phyloP scores from a whole-genome alignment of 257 asterid genomes.

The Mentha longifolia region DNA sequence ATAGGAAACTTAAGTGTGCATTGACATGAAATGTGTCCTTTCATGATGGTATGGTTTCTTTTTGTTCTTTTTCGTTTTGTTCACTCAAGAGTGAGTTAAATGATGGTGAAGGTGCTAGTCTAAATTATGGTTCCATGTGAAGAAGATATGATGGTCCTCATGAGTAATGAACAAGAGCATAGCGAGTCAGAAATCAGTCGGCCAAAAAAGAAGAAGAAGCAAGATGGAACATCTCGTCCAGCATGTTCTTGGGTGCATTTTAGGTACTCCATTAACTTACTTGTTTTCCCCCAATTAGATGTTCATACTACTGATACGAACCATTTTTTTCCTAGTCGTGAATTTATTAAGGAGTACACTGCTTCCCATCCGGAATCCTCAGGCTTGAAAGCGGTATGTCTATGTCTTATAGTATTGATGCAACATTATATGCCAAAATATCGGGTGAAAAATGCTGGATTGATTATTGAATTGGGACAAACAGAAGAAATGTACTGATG shows the following conservation, averaged over 20 bases:
- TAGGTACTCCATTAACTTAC: conserved; percentile 55
- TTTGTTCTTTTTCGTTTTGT: neutral
- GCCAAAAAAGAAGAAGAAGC: conserved; percentile 82
- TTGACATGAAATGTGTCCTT: neutral
- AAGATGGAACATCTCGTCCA: conserved; percentile 78
- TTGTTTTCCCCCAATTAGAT: conserved; percentile 14
- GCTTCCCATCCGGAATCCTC: conserved; percentile 96
- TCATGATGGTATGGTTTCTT: neutral
- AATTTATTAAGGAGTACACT: conserved; percentile 90
- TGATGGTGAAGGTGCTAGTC: conserved; percentile 29
- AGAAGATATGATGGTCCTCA: conserved; percentile 54
- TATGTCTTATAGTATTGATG: conserved; percentile 28
- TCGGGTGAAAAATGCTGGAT: conserved; percentile 14
- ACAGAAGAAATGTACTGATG: neutral
- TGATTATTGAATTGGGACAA: conserved; percentile 1
- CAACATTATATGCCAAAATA: conserved; percentile 6
- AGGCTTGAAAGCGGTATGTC: conserved; percentile 83
- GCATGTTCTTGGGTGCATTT: conserved; percentile 99
- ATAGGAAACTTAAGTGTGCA: neutral
- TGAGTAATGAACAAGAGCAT: conserved; percentile 65
- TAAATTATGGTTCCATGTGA: conserved; percentile 62
- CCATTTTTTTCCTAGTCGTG: conserved; percentile 62
- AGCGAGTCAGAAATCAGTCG: conserved; percentile 69
- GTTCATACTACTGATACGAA: conserved; percentile 31
- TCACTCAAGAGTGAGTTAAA: conserved; percentile 14